Base-by-base conservation (phyloP, 177 flowering plant genomes). In the Vitis hybrid region DNA sequence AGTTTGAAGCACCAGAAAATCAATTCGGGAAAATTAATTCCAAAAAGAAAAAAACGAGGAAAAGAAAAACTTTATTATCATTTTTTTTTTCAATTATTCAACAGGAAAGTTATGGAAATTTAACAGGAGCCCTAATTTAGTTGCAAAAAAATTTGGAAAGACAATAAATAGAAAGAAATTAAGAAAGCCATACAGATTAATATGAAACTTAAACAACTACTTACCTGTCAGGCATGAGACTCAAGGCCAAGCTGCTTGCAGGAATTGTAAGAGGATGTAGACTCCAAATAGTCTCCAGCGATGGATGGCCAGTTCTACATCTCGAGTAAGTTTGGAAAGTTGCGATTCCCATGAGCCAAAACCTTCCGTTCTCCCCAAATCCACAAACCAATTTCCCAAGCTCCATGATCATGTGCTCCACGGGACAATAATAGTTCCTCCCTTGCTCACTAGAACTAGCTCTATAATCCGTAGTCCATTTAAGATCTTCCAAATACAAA, bases 401-500 rank as follows among this genome's bases (percentile, higher is more conserved):
- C 84, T 90, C 97, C 84, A 83, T 76, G 16, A 91, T 80, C 86
- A 91, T 83, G 78, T 91, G 87, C 74, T 91, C 95, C 68, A 89
- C 81, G 14, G 91, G 88, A 72, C 90, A 88, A 54, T 84, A 89
- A 52, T 72, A 83, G 4, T 69, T 77, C 54, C 87, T 85, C 19
- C 73, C 77, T 66, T 73, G 79, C 60, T 74, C 85, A 70, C 72
- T 60, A 56, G 80, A 67, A 73, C 79, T 81, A 49, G 81, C 81
- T 78, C 86, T 86, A 72, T 76, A 79, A 51, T 89, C 91, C 48
- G 82, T 81, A 12, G 79, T 82, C 97, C 99, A 93, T 65, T 85
- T 80, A 52, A 94, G 91, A 88, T 94, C 98, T 60, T 98, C 99
- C 70, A 94, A 72, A 74, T 86, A 88, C 74, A 94, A 78, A 55